Evolutionary conservation across 192 early-diverging fungal species (phyloP), one percentile per base, ranked within the genome.

Genomic region (Helicostylum pulchrum): DNA sequence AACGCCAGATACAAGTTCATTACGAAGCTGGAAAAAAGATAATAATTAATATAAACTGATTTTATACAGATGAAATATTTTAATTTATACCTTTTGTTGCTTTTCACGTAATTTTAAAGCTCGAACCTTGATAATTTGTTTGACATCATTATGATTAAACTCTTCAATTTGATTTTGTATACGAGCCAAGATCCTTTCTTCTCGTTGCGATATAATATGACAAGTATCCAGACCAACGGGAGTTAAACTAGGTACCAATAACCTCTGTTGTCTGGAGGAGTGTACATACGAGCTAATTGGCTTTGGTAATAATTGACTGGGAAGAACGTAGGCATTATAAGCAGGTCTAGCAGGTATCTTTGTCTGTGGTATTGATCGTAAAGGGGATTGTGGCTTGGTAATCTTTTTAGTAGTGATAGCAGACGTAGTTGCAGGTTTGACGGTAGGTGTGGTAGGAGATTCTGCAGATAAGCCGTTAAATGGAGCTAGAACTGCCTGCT

Each of bases 71-170:
- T 9, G 7, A 36, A 36, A 39, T 4, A 39, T 39, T 6, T 46
- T 48, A 52, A 39, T 46, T 51, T 52, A 1, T 53, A 91, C 78
- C 75, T 77, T 78, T 62, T 83, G 83, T 76, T 95, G 94, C 71
- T 89, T 89, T 46, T 87, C 81, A 47, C 91, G 73, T 46, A 98
- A 77, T 45, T 85, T 77, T 20, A 98, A 80, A 3, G 87, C 76
- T 77, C 96, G 95, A 71, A 96, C 77, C 77, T 98, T 94, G 62
- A 95, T 93, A 10, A 95, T 67, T 80, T 88, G 53, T 80, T 82
- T 2, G 89, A 88, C 5, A 94, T 66, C 9, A 75, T 70, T 90
- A 85, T 7, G 36, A 39, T 39, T 39, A 10, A 39, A 4, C 7
- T 68, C 93, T 90, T 43, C 80, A 30, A 97, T 91, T 48, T 94